Evolutionary conservation across 495 filamentous ascomycete species (phyloP).

Genomic region (Wilcoxina mikolae): DNA sequence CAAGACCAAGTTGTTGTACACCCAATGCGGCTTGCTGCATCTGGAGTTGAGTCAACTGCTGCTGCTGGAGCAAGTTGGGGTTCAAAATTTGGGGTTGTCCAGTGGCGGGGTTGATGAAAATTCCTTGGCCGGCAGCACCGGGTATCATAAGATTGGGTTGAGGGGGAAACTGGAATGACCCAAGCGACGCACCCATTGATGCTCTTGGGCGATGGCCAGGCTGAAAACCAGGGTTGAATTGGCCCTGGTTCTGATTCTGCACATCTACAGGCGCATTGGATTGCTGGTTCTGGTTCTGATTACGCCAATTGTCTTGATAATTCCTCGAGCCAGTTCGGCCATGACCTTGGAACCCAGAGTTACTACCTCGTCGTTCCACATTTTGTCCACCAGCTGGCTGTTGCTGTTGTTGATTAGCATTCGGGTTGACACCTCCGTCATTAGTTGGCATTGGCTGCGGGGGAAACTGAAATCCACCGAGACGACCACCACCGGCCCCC

Average conservation of each 20-base stretch:
- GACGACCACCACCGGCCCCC: slow-evolving; percentile 43
- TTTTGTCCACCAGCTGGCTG: slow-evolving; percentile 35
- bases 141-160: slow-evolving; percentile 70
- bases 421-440: slow-evolving; percentile 38
- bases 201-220: slow-evolving; percentile 75
- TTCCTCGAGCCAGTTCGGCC: slow-evolving; percentile 71
- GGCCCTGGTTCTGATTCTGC: slow-evolving; percentile 38
- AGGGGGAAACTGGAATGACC: slow-evolving; percentile 77
- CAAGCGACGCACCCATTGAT: slow-evolving; percentile 70
- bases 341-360: slow-evolving; percentile 41
- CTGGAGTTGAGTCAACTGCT: slow-evolving; percentile 77
- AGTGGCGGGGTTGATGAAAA: slow-evolving; percentile 28
- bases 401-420: slow-evolving; percentile 28
- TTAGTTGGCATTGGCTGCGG: slow-evolving; percentile 38
- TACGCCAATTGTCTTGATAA: slow-evolving; percentile 96
- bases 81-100: slow-evolving; percentile 50
- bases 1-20: slow-evolving; percentile 51
- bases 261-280: slow-evolving; percentile 19
- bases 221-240: slow-evolving; percentile 67
- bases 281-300: slow-evolving; percentile 53
- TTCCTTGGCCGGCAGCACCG: slow-evolving; percentile 24
- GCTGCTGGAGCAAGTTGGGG: slow-evolving; percentile 70
- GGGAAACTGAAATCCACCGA: slow-evolving; percentile 58
- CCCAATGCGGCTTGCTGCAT: slow-evolving; percentile 75
- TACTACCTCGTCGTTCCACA: slow-evolving; percentile 32